Conservation (phyloP, 2,329 filamentous ascomycete genomes). For the Clarireedia homoeocarpa region DNA sequence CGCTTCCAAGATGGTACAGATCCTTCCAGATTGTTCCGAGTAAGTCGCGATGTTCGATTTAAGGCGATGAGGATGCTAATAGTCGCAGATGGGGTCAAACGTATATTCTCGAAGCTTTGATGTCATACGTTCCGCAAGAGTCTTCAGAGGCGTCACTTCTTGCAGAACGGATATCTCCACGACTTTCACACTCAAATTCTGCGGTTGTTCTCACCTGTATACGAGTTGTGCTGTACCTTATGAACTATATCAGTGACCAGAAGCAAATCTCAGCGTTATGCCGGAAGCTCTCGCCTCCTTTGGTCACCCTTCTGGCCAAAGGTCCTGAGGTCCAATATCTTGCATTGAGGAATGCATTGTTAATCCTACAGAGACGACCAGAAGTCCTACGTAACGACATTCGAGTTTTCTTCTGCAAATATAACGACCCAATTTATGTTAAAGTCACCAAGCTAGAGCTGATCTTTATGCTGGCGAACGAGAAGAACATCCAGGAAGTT, state of each 20-base stretch:
- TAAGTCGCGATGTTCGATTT: slow-evolving; percentile 40
- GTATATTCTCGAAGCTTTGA: slow-evolving; percentile 93
- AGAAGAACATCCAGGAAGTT: slow-evolving; percentile 92
- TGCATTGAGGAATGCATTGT: slow-evolving; percentile 82
- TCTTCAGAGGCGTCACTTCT: slow-evolving; percentile 79
- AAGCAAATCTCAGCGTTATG: slow-evolving; percentile 82
- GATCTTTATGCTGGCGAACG: slow-evolving; percentile 96
- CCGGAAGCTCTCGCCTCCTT: slow-evolving; percentile 85
- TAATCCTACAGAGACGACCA: slow-evolving; percentile 87
- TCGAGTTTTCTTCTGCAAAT: slow-evolving; percentile 99
- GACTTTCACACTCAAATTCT: slow-evolving; percentile 93
- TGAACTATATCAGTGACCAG: slow-evolving; percentile 96
- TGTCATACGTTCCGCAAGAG: slow-evolving; percentile 95
- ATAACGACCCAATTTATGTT: slow-evolving; percentile 98
- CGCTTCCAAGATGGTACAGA: slow-evolving; percentile 96
- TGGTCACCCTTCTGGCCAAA: slow-evolving; percentile 92
- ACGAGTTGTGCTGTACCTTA: slow-evolving; percentile 89
- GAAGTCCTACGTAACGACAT: slow-evolving; percentile 96
- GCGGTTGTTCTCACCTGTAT: slow-evolving; percentile 95
- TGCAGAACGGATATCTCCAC: slow-evolving; percentile 89
- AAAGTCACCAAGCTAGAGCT: slow-evolving; percentile 98
- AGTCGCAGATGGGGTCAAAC: slow-evolving; percentile 84
- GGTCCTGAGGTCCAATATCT: slow-evolving; percentile 98
- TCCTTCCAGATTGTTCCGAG: slow-evolving; percentile 94
- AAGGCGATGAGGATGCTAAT: neutral